Conservation (phyloP, 1,139 yeast genomes). For the Pichia kudriavzevii region DNA sequence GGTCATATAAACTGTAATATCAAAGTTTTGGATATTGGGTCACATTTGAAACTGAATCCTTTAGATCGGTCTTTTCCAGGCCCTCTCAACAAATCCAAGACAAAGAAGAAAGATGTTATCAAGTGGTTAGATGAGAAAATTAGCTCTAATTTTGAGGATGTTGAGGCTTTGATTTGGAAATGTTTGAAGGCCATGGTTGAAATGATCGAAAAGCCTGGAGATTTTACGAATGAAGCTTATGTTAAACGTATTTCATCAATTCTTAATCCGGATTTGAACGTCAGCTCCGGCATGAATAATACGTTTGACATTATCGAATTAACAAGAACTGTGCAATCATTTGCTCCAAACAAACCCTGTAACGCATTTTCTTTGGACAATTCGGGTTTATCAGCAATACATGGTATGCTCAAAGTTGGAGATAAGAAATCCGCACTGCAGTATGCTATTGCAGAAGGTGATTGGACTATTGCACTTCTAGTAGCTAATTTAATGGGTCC, state of each 20-base stretch:
- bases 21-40: constrained; percentile 28
- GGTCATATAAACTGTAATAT: constrained; percentile 23
- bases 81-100: constrained; percentile 49
- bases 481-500: constrained; percentile 62
- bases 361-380: constrained; percentile 22
- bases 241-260: constrained; percentile 18
- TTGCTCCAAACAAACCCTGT: constrained; percentile 13
- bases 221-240: constrained; percentile 18
- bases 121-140: constrained; percentile 45
- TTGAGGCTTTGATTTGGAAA: constrained; percentile 23
- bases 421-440: constrained; percentile 60
- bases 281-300: constrained; percentile 8
- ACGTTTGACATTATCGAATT: constrained; percentile 17
- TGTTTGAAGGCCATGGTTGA: constrained; percentile 21
- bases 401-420: constrained; percentile 48
- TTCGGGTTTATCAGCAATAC: constrained; percentile 22
- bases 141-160: constrained; percentile 10
- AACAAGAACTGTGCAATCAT: constrained; percentile 11
- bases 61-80: constrained; percentile 43
- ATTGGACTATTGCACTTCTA: constrained; percentile 73
- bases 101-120: constrained; percentile 56
- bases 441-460: constrained; percentile 52
- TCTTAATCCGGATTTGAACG: constrained; percentile 21
- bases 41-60: constrained; percentile 27
- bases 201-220: constrained; percentile 21